These are phyloP conservation scores for Hypoxylon rickii DNA, from an alignment of 495 filamentous ascomycete species.

Conservation along the genomic window DNA sequence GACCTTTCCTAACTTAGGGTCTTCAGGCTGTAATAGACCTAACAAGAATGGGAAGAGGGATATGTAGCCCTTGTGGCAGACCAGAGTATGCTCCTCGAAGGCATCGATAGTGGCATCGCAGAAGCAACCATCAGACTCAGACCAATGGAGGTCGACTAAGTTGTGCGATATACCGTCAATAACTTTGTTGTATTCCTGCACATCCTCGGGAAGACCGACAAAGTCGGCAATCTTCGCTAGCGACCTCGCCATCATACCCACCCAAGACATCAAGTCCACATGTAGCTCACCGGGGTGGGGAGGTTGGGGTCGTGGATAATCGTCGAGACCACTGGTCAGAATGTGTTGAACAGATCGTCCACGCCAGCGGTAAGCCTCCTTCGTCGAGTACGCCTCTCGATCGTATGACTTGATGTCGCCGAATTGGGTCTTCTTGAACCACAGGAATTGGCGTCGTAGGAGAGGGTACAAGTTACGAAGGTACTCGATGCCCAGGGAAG, in stretches of 20 bases:
- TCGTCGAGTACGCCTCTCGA: constrained; percentile 79
- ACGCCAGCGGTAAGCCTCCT: constrained; percentile 95
- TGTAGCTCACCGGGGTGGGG: constrained; percentile 98
- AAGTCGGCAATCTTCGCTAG: constrained; percentile 76
- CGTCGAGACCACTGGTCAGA: constrained; percentile 90
- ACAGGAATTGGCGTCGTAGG: constrained; percentile 86
- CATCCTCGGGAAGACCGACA: constrained; percentile 76
- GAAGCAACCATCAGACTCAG: constrained; percentile 74
- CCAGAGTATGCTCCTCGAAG: constrained; percentile 84
- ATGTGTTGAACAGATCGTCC: constrained; percentile 86
- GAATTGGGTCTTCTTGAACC: constrained; percentile 90
- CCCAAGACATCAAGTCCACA: constrained; percentile 92
- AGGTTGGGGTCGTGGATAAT: constrained; percentile 92
- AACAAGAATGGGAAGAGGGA: constrained; percentile 92
- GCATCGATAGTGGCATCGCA: constrained; percentile 97
- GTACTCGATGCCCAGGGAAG: constrained; percentile 70
- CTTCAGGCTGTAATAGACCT: constrained; percentile 71
- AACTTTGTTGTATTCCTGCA: constrained; percentile 67
- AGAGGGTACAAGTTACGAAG: constrained; percentile 87
- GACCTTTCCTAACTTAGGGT: constrained; percentile 69
- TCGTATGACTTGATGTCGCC: constrained; percentile 93
- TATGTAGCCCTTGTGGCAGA: constrained; percentile 97
- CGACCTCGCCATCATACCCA: constrained; percentile 88
- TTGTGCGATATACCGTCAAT: constrained; percentile 83
- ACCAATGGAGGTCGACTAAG: constrained; percentile 94